These are phyloP conservation scores for Juncus inflexus DNA, from an alignment of 176 grass and related monocot species.

Conservation along the genomic window DNA sequence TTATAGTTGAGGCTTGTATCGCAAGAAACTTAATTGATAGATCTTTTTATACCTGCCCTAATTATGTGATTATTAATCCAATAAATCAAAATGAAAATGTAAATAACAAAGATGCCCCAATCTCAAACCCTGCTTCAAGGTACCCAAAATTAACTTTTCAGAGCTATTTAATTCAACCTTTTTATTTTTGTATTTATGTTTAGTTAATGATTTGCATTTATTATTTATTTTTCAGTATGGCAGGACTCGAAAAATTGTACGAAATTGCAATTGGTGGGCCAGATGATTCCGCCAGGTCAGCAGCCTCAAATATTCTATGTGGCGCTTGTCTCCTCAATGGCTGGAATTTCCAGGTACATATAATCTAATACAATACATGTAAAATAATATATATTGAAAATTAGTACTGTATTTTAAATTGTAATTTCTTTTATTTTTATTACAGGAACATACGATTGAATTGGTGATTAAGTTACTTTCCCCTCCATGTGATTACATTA, in stretches of 20 bases:
- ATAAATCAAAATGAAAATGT: slow-evolving; percentile 26
- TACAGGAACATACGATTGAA: slow-evolving; percentile 56
- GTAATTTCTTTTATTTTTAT: slow-evolving; percentile 11
- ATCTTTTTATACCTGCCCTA: slow-evolving; percentile 68
- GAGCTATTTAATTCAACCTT: too few species aligned
- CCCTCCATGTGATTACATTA: slow-evolving; percentile 26
- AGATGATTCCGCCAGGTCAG: slow-evolving; percentile 48
- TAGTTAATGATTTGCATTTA: slow-evolving; percentile 9
- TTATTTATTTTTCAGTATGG: slow-evolving; percentile 42
- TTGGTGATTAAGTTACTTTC: slow-evolving; percentile 53
- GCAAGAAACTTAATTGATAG: slow-evolving; percentile 67
- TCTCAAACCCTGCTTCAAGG: slow-evolving; percentile 65
- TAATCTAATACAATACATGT: slow-evolving; percentile 17
- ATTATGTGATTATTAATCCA: slow-evolving; percentile 44
- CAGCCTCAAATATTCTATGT: slow-evolving; percentile 56
- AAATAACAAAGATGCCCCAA: slow-evolving; percentile 44
- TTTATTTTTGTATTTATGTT: background rate
- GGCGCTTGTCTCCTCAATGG: slow-evolving; percentile 56
- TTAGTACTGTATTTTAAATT: background rate
- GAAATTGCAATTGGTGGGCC: slow-evolving; percentile 46
- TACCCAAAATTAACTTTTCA: background rate
- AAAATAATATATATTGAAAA: slow-evolving; percentile 2
- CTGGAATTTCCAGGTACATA: slow-evolving; percentile 73
- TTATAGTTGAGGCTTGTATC: slow-evolving; percentile 75
- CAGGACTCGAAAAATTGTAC: slow-evolving; percentile 56